A percentile compares a stretch with the other conserved stretches of the same genome.
Evolutionary conservation across 2,329 filamentous ascomycete species (phyloP).

Genomic region (Penicillium corylophilum): DNA sequence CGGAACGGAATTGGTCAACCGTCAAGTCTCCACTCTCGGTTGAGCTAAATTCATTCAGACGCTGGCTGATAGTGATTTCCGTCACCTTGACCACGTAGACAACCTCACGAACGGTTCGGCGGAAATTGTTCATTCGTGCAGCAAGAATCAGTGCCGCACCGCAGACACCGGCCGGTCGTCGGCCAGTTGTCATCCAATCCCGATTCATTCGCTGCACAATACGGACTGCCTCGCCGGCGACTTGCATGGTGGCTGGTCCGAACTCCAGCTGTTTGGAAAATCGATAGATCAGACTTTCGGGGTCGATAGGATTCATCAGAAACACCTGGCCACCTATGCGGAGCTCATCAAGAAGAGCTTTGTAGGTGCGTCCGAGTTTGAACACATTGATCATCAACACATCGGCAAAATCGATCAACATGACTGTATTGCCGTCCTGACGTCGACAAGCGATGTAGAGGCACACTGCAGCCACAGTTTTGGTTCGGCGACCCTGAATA

Average conservation of each 20-base stretch:
- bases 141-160: slow-evolving; percentile 93
- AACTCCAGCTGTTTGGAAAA: slow-evolving; percentile 94
- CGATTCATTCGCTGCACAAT: slow-evolving; percentile 90
- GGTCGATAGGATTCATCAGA: slow-evolving; percentile 72
- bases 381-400: slow-evolving; percentile 85
- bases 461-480: slow-evolving; percentile 84
- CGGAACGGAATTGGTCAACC: slow-evolving; percentile 72
- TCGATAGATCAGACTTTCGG: slow-evolving; percentile 86
- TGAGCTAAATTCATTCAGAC: slow-evolving; percentile 85
- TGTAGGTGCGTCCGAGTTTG: slow-evolving; percentile 85
- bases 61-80: slow-evolving; percentile 86
- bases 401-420: slow-evolving; percentile 96
- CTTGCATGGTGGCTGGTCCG: slow-evolving; percentile 73
- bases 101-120: slow-evolving; percentile 85
- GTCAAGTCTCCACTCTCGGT: slow-evolving; percentile 83
- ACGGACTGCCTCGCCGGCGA: slow-evolving; percentile 82
- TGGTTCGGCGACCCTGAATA: slow-evolving; percentile 79
- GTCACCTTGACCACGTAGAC: slow-evolving; percentile 99
- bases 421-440: slow-evolving; percentile 74
- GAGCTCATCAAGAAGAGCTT: slow-evolving; percentile 67
- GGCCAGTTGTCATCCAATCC: slow-evolving; percentile 96
- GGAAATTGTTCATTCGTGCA: slow-evolving; percentile 97
- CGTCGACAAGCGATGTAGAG: slow-evolving; percentile 85
- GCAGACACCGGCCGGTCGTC: slow-evolving; percentile 88
- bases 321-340: slow-evolving; percentile 58